phyloP scores from a whole-genome alignment of 2,329 filamentous ascomycete species.

The Cadophora gregata region DNA sequence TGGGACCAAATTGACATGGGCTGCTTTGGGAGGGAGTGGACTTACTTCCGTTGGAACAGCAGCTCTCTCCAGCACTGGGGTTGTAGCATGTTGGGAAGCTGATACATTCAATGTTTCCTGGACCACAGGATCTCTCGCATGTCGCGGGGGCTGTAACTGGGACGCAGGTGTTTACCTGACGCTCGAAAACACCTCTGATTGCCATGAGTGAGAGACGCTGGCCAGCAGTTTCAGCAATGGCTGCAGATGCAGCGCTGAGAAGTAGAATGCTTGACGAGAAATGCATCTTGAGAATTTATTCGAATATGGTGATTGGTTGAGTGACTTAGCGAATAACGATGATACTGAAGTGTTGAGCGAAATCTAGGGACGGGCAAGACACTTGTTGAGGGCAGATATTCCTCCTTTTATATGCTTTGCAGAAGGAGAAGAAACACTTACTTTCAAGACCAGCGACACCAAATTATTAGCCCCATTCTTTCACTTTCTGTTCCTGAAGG shows the following conservation, averaged over 20 bases:
- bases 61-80: constrained; percentile 17
- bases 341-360: not conserved
- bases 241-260: constrained; percentile 12
- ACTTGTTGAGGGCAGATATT: not conserved
- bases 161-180: constrained; percentile 9
- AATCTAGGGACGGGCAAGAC: not conserved
- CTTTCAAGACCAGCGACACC: not conserved
- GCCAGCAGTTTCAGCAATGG: not conserved
- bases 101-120: constrained; percentile 16
- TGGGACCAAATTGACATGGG: not conserved
- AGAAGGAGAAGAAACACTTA: not conserved
- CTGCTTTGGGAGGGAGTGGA: not conserved
- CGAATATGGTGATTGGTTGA: no score
- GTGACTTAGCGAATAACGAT: not conserved
- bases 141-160: constrained; percentile 17
- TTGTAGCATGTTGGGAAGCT: constrained; percentile 19
- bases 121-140: constrained; percentile 18
- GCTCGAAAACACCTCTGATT: constrained; percentile 11
- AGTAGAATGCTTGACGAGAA: constrained; percentile 6
- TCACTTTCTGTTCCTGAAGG: not conserved
- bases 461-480: not conserved
- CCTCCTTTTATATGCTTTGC: not conserved
- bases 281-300: not conserved
- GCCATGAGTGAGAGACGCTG: constrained; percentile 18
- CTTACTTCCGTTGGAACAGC: constrained; percentile 20